phyloP scores from a whole-genome alignment of 2,329 filamentous ascomycete genomes.

The Botrytis deweyae region DNA sequence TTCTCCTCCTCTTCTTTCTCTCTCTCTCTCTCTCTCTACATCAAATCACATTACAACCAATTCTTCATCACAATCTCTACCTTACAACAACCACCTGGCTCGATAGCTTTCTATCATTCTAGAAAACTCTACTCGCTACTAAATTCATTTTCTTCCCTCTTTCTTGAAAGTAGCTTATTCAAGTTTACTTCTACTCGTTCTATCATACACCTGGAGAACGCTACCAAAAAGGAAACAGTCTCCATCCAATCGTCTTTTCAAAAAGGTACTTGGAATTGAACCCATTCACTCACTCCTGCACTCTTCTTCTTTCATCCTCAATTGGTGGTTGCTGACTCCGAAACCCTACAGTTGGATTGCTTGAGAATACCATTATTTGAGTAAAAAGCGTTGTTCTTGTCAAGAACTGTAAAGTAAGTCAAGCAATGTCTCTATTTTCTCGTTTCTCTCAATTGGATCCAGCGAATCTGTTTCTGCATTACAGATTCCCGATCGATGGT shows the following conservation, averaged over 20 bases:
- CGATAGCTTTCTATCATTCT: conserved; percentile 42
- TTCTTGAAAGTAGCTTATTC: conserved; percentile 25
- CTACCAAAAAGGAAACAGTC: conserved; percentile 9
- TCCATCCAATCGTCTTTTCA: conserved; percentile 20
- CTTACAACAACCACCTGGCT: conserved; percentile 38
- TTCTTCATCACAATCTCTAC: conserved; percentile 36
- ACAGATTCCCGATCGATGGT: not conserved
- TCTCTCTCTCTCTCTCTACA: conserved; percentile 21
- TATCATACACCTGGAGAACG: conserved; percentile 22
- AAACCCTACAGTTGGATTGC: conserved; percentile 26
- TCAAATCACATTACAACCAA: conserved; percentile 31
- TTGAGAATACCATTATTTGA: conserved; percentile 24
- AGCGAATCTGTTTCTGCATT: conserved; percentile 4
- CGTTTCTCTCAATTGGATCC: not conserved
- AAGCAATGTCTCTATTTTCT: not conserved
- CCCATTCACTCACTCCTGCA: not conserved
- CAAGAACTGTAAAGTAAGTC: conserved; percentile 34
- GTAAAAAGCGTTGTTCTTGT: conserved; percentile 25
- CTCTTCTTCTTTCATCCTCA: not conserved
- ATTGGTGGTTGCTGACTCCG: conserved; percentile 22
- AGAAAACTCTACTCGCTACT: conserved; percentile 39
- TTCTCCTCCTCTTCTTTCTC: conserved; percentile 24
- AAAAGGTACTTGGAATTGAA: conserved; percentile 28
- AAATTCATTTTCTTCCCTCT: conserved; percentile 29
- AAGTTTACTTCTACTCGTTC: conserved; percentile 19